Evolutionary conservation across 2,329 filamentous ascomycete genomes (phyloP), one percentile per base, ranked within the genome.

Genomic region (Rutstroemia sp.): DNA sequence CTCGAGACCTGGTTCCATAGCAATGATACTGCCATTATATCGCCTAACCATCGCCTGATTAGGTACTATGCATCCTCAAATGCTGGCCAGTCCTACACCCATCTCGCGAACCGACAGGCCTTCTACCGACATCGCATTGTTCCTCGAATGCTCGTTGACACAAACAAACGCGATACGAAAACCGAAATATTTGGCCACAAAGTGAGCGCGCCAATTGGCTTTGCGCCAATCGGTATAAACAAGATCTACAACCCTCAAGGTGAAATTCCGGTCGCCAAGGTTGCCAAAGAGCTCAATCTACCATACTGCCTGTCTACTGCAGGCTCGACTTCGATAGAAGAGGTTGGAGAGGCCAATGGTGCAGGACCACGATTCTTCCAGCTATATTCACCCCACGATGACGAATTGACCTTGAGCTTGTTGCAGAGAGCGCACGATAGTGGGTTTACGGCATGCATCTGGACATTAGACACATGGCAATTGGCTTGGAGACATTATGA

Each of bases 221-320:
- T 86, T 63, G 79, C 82, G 0, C 82, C 82, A 0, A 78, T 86
- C 27, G 82, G 83, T 4, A 85, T 86, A 62, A 85, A 86, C 71
- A 79, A 79, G 59, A 86, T 86, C 62, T 86, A 85, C 70, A 75
- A 86, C 62, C 74, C 76, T 0, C 66, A 70, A 0, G 82, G 79
- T 41, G 83, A 87, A 65, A 66, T 82, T 0, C 75, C 80, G 0
- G 81, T 85, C 1, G 81, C 83, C 9, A 77, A 76, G 56, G 80
- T 82, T 0, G 52, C 82, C 0, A 74, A 75, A n/a, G 79, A 83
- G 61, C 70, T 85, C 2, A 78, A 79, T 21, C 67, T 86, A 1
- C 78, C 79, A 1, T 85, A 85, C 66, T 80, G 75, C 57, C 72
- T 86, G 25, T 79, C 75, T 23, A 83, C 82, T 0, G 83, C 82